Evolutionary conservation across 2,329 filamentous ascomycete species (phyloP).

Genomic region (Biscogniauxia sp.): DNA sequence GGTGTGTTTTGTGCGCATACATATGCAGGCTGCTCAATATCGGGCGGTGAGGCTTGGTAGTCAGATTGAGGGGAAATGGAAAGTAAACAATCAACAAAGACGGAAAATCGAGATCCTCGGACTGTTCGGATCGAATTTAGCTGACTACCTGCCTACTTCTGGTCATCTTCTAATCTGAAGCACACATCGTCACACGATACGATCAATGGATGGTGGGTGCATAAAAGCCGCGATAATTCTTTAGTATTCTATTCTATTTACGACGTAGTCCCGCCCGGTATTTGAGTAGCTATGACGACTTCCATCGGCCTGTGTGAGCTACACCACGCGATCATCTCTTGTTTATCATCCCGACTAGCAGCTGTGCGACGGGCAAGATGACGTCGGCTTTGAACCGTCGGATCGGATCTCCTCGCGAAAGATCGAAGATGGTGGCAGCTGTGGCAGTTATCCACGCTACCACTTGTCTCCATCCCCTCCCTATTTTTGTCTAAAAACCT

Average conservation of each 20-base stretch:
- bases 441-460: constrained; percentile 1
- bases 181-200: constrained; percentile 12
- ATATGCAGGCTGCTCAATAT: constrained; percentile 20
- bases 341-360: constrained; percentile 1
- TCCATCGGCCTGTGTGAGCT: constrained; percentile 8
- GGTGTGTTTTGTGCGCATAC: constrained; percentile 13
- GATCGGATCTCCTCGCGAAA: constrained; percentile 20
- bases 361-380: constrained; percentile 17
- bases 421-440: constrained; percentile 17
- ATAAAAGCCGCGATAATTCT: no score
- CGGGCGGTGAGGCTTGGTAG: constrained; percentile 18
- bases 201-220: not conserved
- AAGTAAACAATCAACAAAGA: constrained; percentile 22
- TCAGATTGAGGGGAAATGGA: constrained; percentile 5
- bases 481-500: constrained; percentile 12
- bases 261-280: not conserved
- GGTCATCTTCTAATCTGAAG: not conserved
- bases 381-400: constrained; percentile 21
- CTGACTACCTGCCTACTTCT: constrained; percentile 8
- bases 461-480: not conserved
- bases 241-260: no score
- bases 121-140: constrained; percentile 7
- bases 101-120: constrained; percentile 12
- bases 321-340: constrained; percentile 12
- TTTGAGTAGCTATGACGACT: constrained; percentile 4